A percentile compares a stretch with the other conserved stretches of the same genome.
phyloP scores from a whole-genome alignment of 2,329 filamentous ascomycete genomes.

The Xylariales sp. region DNA sequence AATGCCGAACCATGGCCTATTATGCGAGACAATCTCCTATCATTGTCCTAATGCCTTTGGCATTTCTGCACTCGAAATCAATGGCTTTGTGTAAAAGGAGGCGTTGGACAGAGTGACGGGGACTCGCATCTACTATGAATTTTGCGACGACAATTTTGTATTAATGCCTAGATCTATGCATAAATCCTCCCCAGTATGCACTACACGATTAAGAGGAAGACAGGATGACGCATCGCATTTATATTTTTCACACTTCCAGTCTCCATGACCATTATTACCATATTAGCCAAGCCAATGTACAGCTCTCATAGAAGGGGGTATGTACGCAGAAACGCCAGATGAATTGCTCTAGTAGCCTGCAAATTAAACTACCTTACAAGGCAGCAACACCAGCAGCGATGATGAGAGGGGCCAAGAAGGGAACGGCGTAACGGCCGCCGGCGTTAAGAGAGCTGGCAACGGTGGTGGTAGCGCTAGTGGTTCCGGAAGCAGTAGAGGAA shows the following conservation, averaged over 20 bases:
- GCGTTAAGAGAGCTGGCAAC: slow-evolving; percentile 22
- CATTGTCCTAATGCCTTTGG: too few relatives aligned
- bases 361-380: neutral
- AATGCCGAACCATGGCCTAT: too few relatives aligned
- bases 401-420: slow-evolving; percentile 17
- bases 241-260: neutral
- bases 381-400: slow-evolving; percentile 3
- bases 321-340: slow-evolving; percentile 5
- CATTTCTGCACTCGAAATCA: too few relatives aligned
- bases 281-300: neutral
- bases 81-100: too few relatives aligned
- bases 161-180: slow-evolving; percentile 6
- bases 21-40: too few relatives aligned
- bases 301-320: too few relatives aligned
- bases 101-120: neutral
- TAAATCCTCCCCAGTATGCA: neutral
- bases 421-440: slow-evolving; percentile 17
- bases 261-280: slow-evolving; percentile 2
- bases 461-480: slow-evolving; percentile 11
- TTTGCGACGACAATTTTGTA: slow-evolving; percentile 1
- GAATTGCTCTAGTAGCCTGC: slow-evolving; percentile 1
- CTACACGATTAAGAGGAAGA: neutral
- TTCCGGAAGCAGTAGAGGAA: too few relatives aligned
- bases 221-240: neutral
- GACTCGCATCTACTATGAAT: neutral